Evolutionary conservation across 208 protist genomes (phyloP).

Genomic region (Crithidia sp.): DNA sequence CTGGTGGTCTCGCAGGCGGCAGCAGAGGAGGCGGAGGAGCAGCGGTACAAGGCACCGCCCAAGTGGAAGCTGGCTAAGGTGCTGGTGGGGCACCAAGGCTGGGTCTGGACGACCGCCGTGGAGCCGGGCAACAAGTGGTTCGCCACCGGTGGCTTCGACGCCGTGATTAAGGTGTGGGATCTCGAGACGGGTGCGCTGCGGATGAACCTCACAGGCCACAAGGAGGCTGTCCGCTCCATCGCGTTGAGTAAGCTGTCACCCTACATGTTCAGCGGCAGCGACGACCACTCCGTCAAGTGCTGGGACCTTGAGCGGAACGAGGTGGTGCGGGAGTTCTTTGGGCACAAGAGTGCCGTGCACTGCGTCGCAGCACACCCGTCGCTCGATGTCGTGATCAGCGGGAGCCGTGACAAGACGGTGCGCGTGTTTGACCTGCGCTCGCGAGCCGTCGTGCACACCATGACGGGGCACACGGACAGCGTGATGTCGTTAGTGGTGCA

Average conservation of each 20-base stretch:
- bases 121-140: constrained; percentile 99
- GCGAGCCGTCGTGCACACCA: constrained; percentile 71
- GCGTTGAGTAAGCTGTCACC: constrained; percentile 93
- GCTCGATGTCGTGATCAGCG: constrained; percentile 98
- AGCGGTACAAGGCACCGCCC: constrained; percentile 52
- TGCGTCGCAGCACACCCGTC: constrained; percentile 94
- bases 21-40: constrained; percentile 13
- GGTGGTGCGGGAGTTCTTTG: constrained; percentile 97
- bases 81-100: constrained; percentile 93
- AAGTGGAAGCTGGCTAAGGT: constrained; percentile 96
- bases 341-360: constrained; percentile 96
- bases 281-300: constrained; percentile 99
- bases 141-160: constrained; percentile 97
- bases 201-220: constrained; percentile 99
- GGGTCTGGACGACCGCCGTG: constrained; percentile 96
- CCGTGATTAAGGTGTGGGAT: constrained; percentile 99
- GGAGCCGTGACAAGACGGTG: constrained; percentile 95
- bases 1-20: constrained; percentile 43
- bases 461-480: constrained; percentile 95
- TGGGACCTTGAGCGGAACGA: constrained; percentile 99
- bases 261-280: constrained; percentile 98
- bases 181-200: constrained; percentile 96
- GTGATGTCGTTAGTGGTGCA: constrained; percentile 92
- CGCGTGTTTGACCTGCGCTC: constrained; percentile 94
- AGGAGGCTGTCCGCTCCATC: constrained; percentile 89